Conservation (phyloP, 2,329 filamentous ascomycete species). For the Diaporthe sp. region DNA sequence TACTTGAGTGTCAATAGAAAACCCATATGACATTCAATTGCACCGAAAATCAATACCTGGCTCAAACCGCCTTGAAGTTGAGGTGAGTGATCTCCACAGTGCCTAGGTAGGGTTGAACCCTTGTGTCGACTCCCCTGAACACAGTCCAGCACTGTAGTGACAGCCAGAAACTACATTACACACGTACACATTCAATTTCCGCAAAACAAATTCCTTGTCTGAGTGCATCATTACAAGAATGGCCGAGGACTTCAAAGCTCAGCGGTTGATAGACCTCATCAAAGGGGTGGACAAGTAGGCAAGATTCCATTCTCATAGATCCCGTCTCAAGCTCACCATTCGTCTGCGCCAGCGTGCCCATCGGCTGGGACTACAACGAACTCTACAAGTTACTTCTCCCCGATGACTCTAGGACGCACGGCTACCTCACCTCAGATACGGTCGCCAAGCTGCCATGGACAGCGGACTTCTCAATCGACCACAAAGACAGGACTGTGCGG, state of each 20-base stretch:
- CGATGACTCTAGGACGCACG: conserved; percentile 47
- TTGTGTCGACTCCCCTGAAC: neutral
- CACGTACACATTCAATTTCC: neutral
- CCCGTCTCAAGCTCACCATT: neutral
- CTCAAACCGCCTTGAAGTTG: no score
- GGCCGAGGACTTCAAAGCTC: neutral
- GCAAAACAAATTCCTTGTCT: neutral
- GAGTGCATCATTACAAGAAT: neutral
- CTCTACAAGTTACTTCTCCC: conserved; percentile 47
- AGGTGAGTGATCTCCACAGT: neutral
- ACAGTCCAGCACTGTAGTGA: neutral
- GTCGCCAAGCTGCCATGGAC: conserved; percentile 53
- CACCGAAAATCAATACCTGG: neutral
- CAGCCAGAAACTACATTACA: neutral
- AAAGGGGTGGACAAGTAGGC: conserved; percentile 32
- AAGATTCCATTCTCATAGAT: neutral
- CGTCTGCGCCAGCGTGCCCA: conserved; percentile 46
- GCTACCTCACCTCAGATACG: conserved; percentile 46
- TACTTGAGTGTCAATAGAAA: neutral
- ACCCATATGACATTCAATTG: neutral
- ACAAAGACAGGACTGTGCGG: conserved; percentile 50
- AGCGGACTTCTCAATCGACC: conserved; percentile 52
- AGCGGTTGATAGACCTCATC: conserved; percentile 25
- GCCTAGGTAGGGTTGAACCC: conserved; percentile 11
- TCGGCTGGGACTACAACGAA: conserved; percentile 43